A percentile compares a stretch with the other conserved stretches of the same genome.
Evolutionary conservation across 2,329 filamentous ascomycete species (phyloP).

Genomic region (Ophiobolus disseminans): DNA sequence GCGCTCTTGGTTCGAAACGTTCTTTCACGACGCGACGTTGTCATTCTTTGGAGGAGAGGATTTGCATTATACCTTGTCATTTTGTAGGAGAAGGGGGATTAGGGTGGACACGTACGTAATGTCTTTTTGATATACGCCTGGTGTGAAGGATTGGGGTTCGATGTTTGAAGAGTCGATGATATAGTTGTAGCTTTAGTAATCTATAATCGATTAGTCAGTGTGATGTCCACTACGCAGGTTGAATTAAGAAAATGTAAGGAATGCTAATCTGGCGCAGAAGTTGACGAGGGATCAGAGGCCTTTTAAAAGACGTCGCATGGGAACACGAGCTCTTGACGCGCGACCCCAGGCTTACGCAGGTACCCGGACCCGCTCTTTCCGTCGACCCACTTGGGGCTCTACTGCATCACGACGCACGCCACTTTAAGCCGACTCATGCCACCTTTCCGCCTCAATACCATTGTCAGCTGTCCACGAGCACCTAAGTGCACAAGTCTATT

Average conservation of each 20-base stretch:
- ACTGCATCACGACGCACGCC: conserved; percentile 5
- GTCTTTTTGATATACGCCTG: conserved; percentile 10
- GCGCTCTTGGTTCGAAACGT: conserved; percentile 35
- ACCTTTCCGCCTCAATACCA: not conserved
- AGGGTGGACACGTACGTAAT: conserved; percentile 1
- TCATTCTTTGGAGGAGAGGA: conserved; percentile 30
- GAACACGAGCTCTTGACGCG: not conserved
- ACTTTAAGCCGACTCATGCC: not conserved
- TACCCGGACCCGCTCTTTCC: conserved; percentile 7
- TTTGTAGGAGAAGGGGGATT: conserved; percentile 3
- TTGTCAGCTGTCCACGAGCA: not conserved
- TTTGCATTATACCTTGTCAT: conserved; percentile 26
- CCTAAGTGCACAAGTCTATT: not conserved
- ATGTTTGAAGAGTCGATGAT: conserved; percentile 1
- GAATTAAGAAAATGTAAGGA: not conserved
- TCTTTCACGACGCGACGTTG: conserved; percentile 44
- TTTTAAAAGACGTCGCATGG: not conserved
- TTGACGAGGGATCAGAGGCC: not conserved
- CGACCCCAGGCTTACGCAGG: conserved; percentile 1
- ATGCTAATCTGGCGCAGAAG: not conserved
- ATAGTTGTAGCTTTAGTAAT: conserved; percentile 9
- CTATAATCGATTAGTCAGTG: conserved; percentile 3
- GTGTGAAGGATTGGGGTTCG: conserved; percentile 13
- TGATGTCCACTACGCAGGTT: not conserved
- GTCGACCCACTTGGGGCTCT: conserved; percentile 11